A percentile compares a stretch with the other conserved stretches of the same genome.
These are phyloP conservation scores for Scheffersomyces illinoinensis DNA, from an alignment of 1,139 yeast genomes.

Conservation along the genomic window DNA sequence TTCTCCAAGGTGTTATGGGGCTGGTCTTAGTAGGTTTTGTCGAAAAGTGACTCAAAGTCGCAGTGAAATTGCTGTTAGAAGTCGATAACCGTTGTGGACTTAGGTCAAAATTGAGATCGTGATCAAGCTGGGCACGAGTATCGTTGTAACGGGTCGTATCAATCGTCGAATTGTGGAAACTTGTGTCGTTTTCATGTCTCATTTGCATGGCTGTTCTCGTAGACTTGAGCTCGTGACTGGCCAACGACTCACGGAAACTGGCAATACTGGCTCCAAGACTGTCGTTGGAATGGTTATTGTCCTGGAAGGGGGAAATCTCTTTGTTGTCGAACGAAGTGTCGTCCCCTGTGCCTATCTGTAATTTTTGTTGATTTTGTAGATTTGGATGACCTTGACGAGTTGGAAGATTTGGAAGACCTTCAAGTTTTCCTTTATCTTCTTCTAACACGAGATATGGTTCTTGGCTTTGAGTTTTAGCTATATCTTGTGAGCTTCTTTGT, in stretches of 20 bases:
- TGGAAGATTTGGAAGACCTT: neutral
- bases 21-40: neutral
- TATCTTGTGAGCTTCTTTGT: neutral
- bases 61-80: conserved; percentile 7
- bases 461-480: neutral
- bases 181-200: conserved; percentile 3
- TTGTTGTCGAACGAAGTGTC: neutral
- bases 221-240: conserved; percentile 6
- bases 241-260: conserved; percentile 22
- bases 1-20: conserved; percentile 32
- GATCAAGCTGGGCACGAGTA: conserved; percentile 33
- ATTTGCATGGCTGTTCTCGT: neutral
- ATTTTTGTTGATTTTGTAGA: neutral
- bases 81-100: neutral
- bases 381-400: neutral
- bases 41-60: neutral
- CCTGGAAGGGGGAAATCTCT: neutral
- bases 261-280: conserved; percentile 17
- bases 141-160: conserved; percentile 26
- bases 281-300: neutral
- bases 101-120: conserved; percentile 27
- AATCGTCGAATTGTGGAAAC: conserved; percentile 22
- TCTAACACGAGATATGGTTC: neutral
- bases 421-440: neutral
- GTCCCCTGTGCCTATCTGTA: neutral